Percentiles rank a stretch among this genome's conserved stretches.
Evolutionary conservation across 2,329 filamentous ascomycete genomes (phyloP).

Genomic region (Arthrobotrys sinensis): DNA sequence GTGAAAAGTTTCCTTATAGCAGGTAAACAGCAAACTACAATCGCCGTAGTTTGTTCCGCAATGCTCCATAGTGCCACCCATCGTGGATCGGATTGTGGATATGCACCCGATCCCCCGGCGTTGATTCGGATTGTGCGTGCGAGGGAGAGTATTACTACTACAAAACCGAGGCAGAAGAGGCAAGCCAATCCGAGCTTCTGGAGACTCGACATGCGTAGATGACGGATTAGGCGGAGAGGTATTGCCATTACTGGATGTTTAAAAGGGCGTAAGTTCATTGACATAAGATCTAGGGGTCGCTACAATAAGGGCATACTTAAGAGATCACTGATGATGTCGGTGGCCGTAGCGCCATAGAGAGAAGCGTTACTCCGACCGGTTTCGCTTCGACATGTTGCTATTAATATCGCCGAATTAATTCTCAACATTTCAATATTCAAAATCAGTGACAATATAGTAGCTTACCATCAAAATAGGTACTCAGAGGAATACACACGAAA

Average conservation of each 20-base stretch:
- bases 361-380: conserved; percentile 48
- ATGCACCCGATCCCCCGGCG: conserved; percentile 46
- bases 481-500: conserved; percentile 53
- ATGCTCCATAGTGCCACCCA: conserved; percentile 60
- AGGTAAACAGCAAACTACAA: conserved; percentile 57
- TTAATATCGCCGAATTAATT: background rate
- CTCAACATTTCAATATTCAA: background rate
- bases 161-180: conserved; percentile 58
- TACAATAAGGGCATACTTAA: conserved; percentile 30
- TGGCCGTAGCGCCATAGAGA: conserved; percentile 47
- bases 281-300: background rate
- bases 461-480: conserved; percentile 56
- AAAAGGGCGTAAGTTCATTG: background rate
- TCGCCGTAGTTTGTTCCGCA: conserved; percentile 52
- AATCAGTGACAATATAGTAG: background rate
- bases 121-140: conserved; percentile 55
- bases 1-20: conserved; percentile 57
- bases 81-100: conserved; percentile 50
- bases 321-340: conserved; percentile 55
- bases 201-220: conserved; percentile 44
- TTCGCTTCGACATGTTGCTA: conserved; percentile 32
- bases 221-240: conserved; percentile 55
- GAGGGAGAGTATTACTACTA: conserved; percentile 53
- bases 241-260: conserved; percentile 52
- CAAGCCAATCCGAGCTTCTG: conserved; percentile 52